phyloP scores from a whole-genome alignment of 345 rosid genomes.

The Psidium guajava region DNA sequence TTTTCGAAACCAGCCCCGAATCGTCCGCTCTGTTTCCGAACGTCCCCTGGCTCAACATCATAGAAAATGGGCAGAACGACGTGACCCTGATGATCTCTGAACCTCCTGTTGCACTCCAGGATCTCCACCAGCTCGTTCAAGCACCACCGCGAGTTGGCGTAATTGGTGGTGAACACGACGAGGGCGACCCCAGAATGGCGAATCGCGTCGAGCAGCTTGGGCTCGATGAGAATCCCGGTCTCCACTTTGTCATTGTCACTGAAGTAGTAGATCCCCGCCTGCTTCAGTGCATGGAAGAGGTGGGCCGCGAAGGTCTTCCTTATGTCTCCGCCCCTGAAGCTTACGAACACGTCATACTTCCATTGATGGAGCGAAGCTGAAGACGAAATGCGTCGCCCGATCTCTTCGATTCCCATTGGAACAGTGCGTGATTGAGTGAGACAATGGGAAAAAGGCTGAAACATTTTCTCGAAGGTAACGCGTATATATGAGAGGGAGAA shows the following conservation, averaged over 20 bases:
- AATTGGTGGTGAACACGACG: constrained; percentile 1
- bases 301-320: background rate
- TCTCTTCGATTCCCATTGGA: no score
- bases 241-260: background rate
- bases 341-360: background rate
- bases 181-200: background rate
- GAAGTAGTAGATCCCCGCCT: background rate
- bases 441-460: no score
- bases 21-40: background rate
- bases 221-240: background rate
- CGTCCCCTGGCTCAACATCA: background rate
- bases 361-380: background rate
- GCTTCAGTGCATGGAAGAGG: background rate
- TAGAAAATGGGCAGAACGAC: background rate
- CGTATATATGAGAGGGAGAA: no score
- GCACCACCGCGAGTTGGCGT: constrained; percentile 1
- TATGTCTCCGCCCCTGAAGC: background rate
- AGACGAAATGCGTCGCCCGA: no score
- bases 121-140: constrained; percentile 1
- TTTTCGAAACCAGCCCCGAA: background rate
- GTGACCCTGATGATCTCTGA: background rate
- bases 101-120: background rate
- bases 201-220: background rate
- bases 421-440: no score
- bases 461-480: no score